Evolutionary conservation across 1,284 basidiomycete species (phyloP), one percentile per base, ranked within the genome.

Genomic region (Leccinum ponderosum): DNA sequence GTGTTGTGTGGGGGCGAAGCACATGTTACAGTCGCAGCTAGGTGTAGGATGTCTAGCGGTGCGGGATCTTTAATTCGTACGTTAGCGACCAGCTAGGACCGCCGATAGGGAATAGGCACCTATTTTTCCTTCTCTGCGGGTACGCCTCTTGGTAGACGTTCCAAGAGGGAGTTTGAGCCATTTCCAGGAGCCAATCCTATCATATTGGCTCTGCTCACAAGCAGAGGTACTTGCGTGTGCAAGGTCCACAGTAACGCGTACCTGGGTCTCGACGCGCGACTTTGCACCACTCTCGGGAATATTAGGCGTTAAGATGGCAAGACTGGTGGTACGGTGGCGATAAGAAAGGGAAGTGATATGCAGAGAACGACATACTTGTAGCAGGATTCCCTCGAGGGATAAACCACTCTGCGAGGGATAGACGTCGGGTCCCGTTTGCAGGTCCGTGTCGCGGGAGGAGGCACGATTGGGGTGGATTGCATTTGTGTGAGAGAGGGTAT

Each of bases 191-290:
- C 90, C 91, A 27, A 94, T 84, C 52, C 86, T 82, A 69, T 90
- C 85, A 66, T 91, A 91, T 65, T 84, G 85, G 66, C 76, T 74
- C 6, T 84, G 81, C 62, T 90, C 85, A 9, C 70, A 75, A 1
- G 83, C 80, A 4, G 87, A 84, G 5, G 87, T 82, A 67, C 81
- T 86, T 15, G 85, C 79, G 65, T 87, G 84, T 14, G 90, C 88
- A 55, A 94, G 80, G 69, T 92, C 89, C 55, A 95, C 80, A 9
- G 87, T 86, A 42, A 95, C 84, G 69, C 93, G 86, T 56, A 95
- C 87, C 78, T 95, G 95, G 1, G 95, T 97, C 75, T 97, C 95
- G 22, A 97, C 95, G 25, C 95, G 86, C 55, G 93, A 95, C 77
- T 97, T 96, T n/a, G 94, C 91, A 27, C 94, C 95, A 44, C 81